Percentiles rank a stretch among this genome's conserved stretches.
Conservation (phyloP, 176 grass and related monocot genomes). For the Chrysopogon serrulatus region DNA sequence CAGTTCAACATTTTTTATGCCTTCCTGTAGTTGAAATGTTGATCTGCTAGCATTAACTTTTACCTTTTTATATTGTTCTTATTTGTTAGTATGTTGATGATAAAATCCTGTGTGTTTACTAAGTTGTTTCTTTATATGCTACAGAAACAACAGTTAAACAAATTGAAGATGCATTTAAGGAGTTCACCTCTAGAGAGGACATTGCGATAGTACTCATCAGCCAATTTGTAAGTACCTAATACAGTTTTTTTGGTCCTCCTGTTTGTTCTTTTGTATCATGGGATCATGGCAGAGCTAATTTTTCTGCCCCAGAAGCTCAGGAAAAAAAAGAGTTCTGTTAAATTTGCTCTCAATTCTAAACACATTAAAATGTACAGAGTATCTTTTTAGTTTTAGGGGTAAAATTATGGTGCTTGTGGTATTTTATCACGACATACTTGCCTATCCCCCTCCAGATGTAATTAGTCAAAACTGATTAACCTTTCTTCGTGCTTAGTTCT, state of each 20-base stretch:
- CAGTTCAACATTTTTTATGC: not conserved
- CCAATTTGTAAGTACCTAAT: slow-evolving; percentile 9
- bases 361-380: not conserved
- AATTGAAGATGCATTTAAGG: slow-evolving; percentile 31
- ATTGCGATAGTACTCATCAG: slow-evolving; percentile 25
- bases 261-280: not conserved
- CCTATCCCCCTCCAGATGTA: not conserved
- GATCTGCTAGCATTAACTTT: not conserved
- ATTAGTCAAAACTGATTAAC: not conserved
- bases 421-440: not conserved
- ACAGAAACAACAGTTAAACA: slow-evolving; percentile 25
- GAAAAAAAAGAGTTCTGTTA: not conserved
- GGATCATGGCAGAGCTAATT: not conserved
- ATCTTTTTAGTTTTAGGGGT: not conserved
- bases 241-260: not conserved
- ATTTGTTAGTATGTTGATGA: not conserved
- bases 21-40: not conserved
- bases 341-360: not conserved
- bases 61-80: not conserved
- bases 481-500: not conserved
- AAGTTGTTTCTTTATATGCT: not conserved
- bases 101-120: not conserved
- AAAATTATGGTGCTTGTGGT: not conserved
- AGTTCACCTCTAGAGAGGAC: slow-evolving; percentile 17
- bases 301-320: not conserved